These are phyloP conservation scores for Apiotrichum sp. DNA, from an alignment of 1,284 basidiomycete genomes.

Conservation along the genomic window DNA sequence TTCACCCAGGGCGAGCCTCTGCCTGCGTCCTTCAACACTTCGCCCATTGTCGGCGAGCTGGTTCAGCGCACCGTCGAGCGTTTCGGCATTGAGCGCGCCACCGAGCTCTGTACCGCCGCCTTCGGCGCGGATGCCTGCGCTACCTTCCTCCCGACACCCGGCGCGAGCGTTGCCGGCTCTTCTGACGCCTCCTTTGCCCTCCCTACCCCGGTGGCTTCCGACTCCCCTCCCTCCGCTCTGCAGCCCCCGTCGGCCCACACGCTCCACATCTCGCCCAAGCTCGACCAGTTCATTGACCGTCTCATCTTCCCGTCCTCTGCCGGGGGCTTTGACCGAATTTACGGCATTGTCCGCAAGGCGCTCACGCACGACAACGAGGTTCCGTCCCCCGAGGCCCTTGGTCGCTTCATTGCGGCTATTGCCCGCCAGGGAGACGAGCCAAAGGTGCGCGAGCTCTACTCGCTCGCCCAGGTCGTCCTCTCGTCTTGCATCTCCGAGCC, in stretches of 20 bases:
- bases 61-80: constrained; percentile 14
- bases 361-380: constrained; percentile 21
- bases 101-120: constrained; percentile 15
- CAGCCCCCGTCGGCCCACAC: constrained; percentile 15
- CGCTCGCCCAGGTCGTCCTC: constrained; percentile 61
- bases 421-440: constrained; percentile 60
- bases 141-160: constrained; percentile 14
- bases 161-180: not conserved
- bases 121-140: constrained; percentile 19
- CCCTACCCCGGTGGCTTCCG: constrained; percentile 6
- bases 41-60: constrained; percentile 42
- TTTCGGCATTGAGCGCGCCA: constrained; percentile 39
- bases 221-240: constrained; percentile 5
- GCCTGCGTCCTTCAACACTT: constrained; percentile 30
- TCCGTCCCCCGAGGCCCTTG: constrained; percentile 49
- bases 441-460: constrained; percentile 63
- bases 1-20: constrained; percentile 23
- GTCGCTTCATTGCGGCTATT: constrained; percentile 60
- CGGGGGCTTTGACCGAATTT: constrained; percentile 10
- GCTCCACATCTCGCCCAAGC: constrained; percentile 10
- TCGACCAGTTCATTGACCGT: constrained; percentile 21
- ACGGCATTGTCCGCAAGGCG: constrained; percentile 9
- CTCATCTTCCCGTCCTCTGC: not conserved
- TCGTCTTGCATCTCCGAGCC: constrained; percentile 35
- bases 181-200: constrained; percentile 11